These are phyloP conservation scores for Arabidopsis hybrid DNA, from an alignment of 441 rosid species.

Conservation along the genomic window DNA sequence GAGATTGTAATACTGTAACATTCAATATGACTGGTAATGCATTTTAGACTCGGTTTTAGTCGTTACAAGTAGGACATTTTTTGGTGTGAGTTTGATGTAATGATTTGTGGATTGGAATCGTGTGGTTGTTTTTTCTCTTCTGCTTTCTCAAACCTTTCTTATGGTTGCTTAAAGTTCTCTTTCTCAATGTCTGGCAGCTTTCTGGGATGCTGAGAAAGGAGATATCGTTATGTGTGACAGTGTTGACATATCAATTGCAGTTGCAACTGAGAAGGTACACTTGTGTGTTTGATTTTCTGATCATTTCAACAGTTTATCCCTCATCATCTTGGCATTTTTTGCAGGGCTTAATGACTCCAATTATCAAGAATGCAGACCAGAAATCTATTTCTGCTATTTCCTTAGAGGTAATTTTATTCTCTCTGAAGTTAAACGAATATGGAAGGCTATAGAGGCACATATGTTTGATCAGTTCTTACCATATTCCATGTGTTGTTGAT, in stretches of 20 bases:
- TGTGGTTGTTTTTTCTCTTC: conserved; percentile 13
- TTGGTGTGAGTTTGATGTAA: conserved; percentile 24
- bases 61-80: conserved; percentile 9
- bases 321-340: conserved; percentile 47
- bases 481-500: conserved; percentile 12
- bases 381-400: conserved; percentile 91
- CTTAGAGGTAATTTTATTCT: conserved; percentile 61
- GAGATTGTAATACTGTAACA: not conserved
- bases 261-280: conserved; percentile 95
- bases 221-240: conserved; percentile 70
- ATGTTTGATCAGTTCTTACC: conserved; percentile 24
- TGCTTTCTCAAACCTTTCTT: conserved; percentile 27
- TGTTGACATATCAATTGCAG: conserved; percentile 95
- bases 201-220: conserved; percentile 82
- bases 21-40: conserved; percentile 8
- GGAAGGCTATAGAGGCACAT: conserved; percentile 7
- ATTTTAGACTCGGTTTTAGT: conserved; percentile 27
- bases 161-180: conserved; percentile 40
- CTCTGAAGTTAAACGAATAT: conserved; percentile 11
- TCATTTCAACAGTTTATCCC: conserved; percentile 22
- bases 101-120: conserved; percentile 22
- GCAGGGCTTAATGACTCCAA: conserved; percentile 99
- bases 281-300: conserved; percentile 26
- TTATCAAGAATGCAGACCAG: conserved; percentile 90
- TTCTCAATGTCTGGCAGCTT: conserved; percentile 63